A percentile compares a stretch with the other conserved stretches of the same genome.
These are phyloP conservation scores for Tremella yokohamensis DNA, from an alignment of 768 basidiomycete genomes.

Conservation along the genomic window DNA sequence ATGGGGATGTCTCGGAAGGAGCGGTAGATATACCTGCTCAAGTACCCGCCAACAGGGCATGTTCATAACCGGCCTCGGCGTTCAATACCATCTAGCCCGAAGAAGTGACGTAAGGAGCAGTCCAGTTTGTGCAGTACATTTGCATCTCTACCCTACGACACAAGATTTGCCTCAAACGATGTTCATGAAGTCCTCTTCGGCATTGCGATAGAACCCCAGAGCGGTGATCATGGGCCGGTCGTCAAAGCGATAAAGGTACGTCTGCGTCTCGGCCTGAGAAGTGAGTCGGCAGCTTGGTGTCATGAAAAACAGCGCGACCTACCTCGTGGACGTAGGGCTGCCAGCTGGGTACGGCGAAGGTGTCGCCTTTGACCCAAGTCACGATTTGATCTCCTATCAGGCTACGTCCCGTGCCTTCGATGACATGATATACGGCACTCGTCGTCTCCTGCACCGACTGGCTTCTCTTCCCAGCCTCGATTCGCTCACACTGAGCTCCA, in stretches of 20 bases:
- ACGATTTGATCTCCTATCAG: constrained; percentile 13
- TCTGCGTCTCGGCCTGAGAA: constrained; percentile 2
- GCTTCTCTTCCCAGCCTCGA: constrained; percentile 5
- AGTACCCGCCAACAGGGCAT: too few species aligned
- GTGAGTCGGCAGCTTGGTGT: neutral
- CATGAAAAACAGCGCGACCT: neutral
- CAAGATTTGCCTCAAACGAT: neutral
- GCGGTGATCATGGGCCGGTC: constrained; percentile 16
- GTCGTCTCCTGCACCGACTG: constrained; percentile 8
- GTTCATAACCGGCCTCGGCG: too few species aligned
- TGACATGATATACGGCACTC: constrained; percentile 20
- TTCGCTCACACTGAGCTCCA: constrained; percentile 21
- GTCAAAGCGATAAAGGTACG: constrained; percentile 19
- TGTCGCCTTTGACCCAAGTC: constrained; percentile 20
- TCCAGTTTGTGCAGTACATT: too few species aligned
- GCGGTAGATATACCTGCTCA: too few species aligned
- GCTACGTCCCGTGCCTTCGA: constrained; percentile 14
- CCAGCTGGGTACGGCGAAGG: constrained; percentile 17
- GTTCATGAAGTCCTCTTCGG: constrained; percentile 12
- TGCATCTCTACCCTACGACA: too few species aligned
- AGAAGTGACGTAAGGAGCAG: too few species aligned
- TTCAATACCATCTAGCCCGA: too few species aligned
- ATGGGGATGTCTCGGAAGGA: too few species aligned
- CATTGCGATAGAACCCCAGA: constrained; percentile 14
- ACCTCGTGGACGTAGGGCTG: constrained; percentile 17